Base-by-base conservation (phyloP, 352 stramenopile genomes). In the Pythium rhizo-oryzae region DNA sequence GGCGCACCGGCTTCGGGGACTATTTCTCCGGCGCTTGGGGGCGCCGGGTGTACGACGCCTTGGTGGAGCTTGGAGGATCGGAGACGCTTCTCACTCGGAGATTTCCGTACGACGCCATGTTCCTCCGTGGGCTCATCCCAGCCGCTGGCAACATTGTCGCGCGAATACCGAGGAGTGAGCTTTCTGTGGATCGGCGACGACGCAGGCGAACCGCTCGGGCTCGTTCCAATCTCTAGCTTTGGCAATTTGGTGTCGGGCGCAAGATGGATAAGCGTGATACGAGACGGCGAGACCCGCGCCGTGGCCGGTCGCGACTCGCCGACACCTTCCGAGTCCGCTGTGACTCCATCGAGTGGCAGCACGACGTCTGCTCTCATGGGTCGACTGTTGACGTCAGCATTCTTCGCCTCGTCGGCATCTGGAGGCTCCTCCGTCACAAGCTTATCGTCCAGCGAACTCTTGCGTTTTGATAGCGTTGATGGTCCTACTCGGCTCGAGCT, bases 81-180 rank as follows among this genome's bases (percentile, higher is more conserved):
- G 1, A 44, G 46, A 15, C 35, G 46, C 63, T 59, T 60, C 7
- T 70, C 63, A 0, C 25, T 63, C 0, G 63, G 63, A 13, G 63
- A 59, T 28, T 63, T 59, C 8, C 47, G 54, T 4, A 58, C n/a
- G 5, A 55, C 8, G 4, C 11, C 9, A 12, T 12, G 6, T 4
- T 61, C 61, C 4, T 46, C 30, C 2, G 37, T 19, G 3, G 33
- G 11, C 18, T 68, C 44, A 16, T 58, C 62, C 11, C 35, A 23
- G 2, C 37, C 16, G 8, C 8, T 56, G 19, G 19, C 35, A 8
- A 58, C 4, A 28, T 57, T 68, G 6, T 57, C 62, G 0, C 51
- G 62, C 30, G 59, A 59, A 43, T 41, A 62, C 4, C 62, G 62
- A 11, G 62, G 53, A 8, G 53, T 68, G 12, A 62, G 53, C 2